These are phyloP conservation scores for Samsoniella hepiali DNA, from an alignment of 2,329 filamentous ascomycete genomes.

Conservation along the genomic window DNA sequence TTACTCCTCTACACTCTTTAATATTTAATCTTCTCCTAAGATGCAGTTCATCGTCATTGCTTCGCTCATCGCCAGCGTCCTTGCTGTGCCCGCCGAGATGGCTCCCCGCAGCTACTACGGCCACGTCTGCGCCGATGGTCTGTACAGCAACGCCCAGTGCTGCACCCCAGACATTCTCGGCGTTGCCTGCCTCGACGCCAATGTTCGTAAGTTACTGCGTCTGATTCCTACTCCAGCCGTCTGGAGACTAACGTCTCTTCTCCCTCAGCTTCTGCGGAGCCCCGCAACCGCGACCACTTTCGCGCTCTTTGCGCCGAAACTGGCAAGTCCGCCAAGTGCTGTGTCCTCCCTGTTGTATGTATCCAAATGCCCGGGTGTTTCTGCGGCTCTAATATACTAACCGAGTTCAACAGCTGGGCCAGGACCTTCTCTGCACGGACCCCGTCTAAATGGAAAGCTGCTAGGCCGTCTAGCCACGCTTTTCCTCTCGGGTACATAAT, in stretches of 20 bases:
- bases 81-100: neutral
- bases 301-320: constrained; percentile 37
- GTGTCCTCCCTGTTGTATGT: constrained; percentile 42
- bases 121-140: constrained; percentile 21
- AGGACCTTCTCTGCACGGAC: constrained; percentile 1
- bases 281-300: neutral
- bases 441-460: neutral
- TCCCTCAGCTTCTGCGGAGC: neutral
- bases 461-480: neutral
- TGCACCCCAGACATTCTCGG: constrained; percentile 48
- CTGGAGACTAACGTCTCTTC: neutral
- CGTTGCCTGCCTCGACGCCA: constrained; percentile 45
- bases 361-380: no score
- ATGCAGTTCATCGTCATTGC: constrained; percentile 4
- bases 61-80: neutral
- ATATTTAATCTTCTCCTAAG: neutral
- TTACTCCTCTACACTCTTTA: neutral
- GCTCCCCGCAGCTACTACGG: neutral
- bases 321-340: constrained; percentile 52
- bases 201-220: neutral
- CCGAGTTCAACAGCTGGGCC: neutral
- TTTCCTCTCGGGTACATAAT: neutral
- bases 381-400: neutral
- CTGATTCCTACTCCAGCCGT: neutral
- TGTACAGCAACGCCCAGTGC: constrained; percentile 38